These are phyloP conservation scores for Gonapodya prolifera DNA, from an alignment of 192 early-diverging fungal species.

Conservation along the genomic window DNA sequence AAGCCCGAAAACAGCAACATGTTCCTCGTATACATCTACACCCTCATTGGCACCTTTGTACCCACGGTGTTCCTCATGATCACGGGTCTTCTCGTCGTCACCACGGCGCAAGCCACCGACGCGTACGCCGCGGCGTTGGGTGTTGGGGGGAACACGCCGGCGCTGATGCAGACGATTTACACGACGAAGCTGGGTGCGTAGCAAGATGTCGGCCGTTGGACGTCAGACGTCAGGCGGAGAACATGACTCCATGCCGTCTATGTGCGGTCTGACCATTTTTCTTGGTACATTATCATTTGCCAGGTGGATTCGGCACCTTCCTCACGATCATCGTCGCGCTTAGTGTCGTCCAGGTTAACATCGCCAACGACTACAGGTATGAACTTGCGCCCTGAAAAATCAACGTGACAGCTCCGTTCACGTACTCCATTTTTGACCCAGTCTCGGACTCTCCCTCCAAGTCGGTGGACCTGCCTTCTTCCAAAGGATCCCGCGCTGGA, in stretches of 20 bases:
- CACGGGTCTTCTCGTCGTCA: not conserved
- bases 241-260: too few relatives aligned
- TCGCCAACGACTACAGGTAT: constrained; percentile 23
- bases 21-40: not conserved
- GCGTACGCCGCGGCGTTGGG: not conserved
- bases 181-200: not conserved
- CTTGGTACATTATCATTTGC: too few relatives aligned
- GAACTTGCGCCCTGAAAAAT: too few relatives aligned
- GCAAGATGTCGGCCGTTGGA: too few relatives aligned
- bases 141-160: not conserved
- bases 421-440: too few relatives aligned
- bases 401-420: too few relatives aligned
- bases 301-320: constrained; percentile 23
- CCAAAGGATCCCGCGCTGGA: constrained; percentile 10
- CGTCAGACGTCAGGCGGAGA: too few relatives aligned
- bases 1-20: not conserved
- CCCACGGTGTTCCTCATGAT: not conserved
- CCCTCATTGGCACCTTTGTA: not conserved
- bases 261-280: too few relatives aligned
- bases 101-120: not conserved
- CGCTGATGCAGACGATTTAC: not conserved
- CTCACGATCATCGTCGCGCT: constrained; percentile 18
- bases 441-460: constrained; percentile 18
- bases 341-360: constrained; percentile 17
- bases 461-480: constrained; percentile 12